Conservation (phyloP, 164 flowering plant species). For the Stephania japonica region DNA sequence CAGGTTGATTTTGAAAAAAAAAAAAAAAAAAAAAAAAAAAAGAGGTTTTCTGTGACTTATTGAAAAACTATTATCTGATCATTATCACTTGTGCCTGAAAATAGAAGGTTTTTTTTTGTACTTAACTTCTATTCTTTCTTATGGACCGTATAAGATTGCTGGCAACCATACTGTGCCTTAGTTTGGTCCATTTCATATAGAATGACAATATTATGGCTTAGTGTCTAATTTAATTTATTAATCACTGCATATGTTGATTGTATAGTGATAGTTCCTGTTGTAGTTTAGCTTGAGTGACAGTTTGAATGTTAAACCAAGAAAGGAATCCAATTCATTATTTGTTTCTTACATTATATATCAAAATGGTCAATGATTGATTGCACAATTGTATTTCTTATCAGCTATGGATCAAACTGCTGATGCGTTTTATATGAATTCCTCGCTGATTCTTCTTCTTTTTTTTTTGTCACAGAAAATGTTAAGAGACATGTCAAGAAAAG, state of each 20-base stretch:
- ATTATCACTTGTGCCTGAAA: no score
- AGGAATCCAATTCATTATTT: not conserved
- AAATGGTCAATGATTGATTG: not conserved
- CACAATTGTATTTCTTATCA: not conserved
- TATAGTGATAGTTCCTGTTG: not conserved
- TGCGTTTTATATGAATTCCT: not conserved
- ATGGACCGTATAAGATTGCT: no score
- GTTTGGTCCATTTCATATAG: no score
- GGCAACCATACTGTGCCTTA: no score
- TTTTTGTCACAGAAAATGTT: slow-evolving; percentile 18
- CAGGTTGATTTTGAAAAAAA: no score
- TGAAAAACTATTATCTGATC: no score
- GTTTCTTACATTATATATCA: not conserved
- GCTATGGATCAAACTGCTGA: not conserved
- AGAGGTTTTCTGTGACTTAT: no score
- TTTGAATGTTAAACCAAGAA: not conserved
- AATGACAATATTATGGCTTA: no score
- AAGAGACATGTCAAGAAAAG: slow-evolving; percentile 38
- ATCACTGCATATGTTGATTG: not conserved
- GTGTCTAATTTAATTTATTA: no score
- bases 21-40: no score
- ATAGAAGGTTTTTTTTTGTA: no score
- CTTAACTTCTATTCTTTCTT: no score
- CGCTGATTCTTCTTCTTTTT: not conserved
- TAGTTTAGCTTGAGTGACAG: not conserved